phyloP scores from a whole-genome alignment of 2,329 filamentous ascomycete species.

The Fusarium buharicum region DNA sequence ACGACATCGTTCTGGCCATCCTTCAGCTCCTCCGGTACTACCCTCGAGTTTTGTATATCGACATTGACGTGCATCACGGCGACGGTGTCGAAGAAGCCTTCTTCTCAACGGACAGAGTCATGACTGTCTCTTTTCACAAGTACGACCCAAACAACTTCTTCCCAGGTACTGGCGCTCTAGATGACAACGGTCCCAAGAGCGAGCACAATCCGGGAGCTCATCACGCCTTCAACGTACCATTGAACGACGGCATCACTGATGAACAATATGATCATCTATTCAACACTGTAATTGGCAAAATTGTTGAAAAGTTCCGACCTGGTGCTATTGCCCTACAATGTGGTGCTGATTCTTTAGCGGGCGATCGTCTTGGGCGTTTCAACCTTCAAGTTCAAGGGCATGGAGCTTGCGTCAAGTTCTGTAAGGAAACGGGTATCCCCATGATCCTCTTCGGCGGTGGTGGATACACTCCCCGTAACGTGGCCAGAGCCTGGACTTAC shows the following conservation, averaged over 20 bases:
- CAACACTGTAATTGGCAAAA: slow-evolving; percentile 79
- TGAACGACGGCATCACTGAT: slow-evolving; percentile 91
- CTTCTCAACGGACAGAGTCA: slow-evolving; percentile 87
- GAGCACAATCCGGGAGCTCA: slow-evolving; percentile 88
- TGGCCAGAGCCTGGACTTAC: slow-evolving; percentile 95
- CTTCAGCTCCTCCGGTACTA: slow-evolving; percentile 85
- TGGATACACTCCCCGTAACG: slow-evolving; percentile 95
- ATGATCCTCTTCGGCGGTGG: slow-evolving; percentile 93
- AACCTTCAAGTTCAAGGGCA: slow-evolving; percentile 97
- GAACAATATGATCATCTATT: slow-evolving; percentile 89
- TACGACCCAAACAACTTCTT: slow-evolving; percentile 88
- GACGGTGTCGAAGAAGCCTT: slow-evolving; percentile 93
- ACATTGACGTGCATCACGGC: slow-evolving; percentile 92
- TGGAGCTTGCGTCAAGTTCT: slow-evolving; percentile 88
- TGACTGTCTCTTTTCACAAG: slow-evolving; percentile 96
- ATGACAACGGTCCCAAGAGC: slow-evolving; percentile 84
- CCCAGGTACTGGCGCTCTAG: slow-evolving; percentile 87
- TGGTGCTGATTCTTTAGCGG: slow-evolving; percentile 92
- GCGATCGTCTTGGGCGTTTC: slow-evolving; percentile 93
- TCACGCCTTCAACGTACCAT: slow-evolving; percentile 88
- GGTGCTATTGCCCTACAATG: slow-evolving; percentile 94
- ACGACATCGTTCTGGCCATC: slow-evolving; percentile 95
- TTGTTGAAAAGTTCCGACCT: slow-evolving; percentile 86
- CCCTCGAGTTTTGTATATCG: slow-evolving; percentile 90
- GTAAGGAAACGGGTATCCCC: slow-evolving; percentile 82